Evolutionary conservation across 805 yeast species (phyloP).

Genomic region (Kuraishia piskuri): DNA sequence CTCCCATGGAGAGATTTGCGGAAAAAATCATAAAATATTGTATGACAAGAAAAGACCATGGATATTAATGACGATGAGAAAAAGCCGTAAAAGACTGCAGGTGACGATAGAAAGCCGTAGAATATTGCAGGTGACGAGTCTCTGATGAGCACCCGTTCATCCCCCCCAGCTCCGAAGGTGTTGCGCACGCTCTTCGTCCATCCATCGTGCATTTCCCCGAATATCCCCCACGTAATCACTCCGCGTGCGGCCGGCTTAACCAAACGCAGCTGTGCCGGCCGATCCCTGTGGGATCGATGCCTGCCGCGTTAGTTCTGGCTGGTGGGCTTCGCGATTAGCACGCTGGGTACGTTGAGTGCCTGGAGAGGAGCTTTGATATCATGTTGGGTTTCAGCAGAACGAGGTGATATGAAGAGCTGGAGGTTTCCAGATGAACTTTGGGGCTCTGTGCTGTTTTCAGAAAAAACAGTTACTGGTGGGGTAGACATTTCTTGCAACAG

Average conservation of each 20-base stretch:
- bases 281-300: background rate
- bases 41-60: too few species aligned
- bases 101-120: too few species aligned
- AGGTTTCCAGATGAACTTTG: background rate
- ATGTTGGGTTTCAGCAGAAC: too few species aligned
- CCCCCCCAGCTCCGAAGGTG: too few species aligned
- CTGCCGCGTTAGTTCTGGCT: background rate
- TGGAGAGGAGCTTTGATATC: background rate
- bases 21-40: too few species aligned
- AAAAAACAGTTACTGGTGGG: background rate
- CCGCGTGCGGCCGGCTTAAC: background rate
- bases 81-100: too few species aligned
- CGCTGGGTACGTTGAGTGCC: background rate
- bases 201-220: background rate
- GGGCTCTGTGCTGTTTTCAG: background rate
- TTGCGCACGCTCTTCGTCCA: background rate
- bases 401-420: background rate
- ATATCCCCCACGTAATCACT: background rate
- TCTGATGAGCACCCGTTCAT: too few species aligned
- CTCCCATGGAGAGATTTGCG: too few species aligned
- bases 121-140: too few species aligned
- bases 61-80: too few species aligned
- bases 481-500: background rate
- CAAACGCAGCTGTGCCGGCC: background rate
- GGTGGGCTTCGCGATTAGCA: background rate